These are phyloP conservation scores for Acer yangbiense DNA, from an alignment of 345 rosid genomes.

Conservation along the genomic window DNA sequence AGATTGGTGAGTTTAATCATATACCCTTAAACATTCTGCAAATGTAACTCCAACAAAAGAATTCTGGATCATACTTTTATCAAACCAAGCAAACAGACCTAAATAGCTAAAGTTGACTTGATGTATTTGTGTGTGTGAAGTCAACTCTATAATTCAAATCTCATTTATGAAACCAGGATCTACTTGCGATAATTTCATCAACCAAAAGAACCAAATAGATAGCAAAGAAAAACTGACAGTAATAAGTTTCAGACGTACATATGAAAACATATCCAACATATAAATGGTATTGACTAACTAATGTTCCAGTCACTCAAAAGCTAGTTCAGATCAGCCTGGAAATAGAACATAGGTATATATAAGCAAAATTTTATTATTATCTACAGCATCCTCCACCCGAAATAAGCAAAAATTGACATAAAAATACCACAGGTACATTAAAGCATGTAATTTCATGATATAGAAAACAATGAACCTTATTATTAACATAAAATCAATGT, in stretches of 20 bases:
- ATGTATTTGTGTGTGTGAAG: neutral
- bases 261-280: neutral
- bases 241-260: neutral
- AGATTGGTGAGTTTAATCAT: neutral
- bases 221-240: neutral
- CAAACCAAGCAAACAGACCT: neutral
- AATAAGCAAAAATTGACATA: neutral
- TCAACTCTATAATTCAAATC: neutral
- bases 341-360: neutral
- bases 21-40: neutral
- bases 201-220: neutral
- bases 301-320: neutral
- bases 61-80: neutral
- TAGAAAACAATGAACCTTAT: neutral
- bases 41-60: neutral
- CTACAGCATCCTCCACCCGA: slow-evolving; percentile 2
- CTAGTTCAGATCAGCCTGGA: neutral
- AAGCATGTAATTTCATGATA: neutral
- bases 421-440: neutral
- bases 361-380: neutral
- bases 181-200: neutral
- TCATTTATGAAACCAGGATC: neutral
- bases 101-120: neutral
- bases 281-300: neutral
- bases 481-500: slow-evolving; percentile 5